Percentiles rank a stretch among this genome's conserved stretches.
Evolutionary conservation across 805 yeast genomes (phyloP).

Genomic region (Torulaspora delbrueckii): DNA sequence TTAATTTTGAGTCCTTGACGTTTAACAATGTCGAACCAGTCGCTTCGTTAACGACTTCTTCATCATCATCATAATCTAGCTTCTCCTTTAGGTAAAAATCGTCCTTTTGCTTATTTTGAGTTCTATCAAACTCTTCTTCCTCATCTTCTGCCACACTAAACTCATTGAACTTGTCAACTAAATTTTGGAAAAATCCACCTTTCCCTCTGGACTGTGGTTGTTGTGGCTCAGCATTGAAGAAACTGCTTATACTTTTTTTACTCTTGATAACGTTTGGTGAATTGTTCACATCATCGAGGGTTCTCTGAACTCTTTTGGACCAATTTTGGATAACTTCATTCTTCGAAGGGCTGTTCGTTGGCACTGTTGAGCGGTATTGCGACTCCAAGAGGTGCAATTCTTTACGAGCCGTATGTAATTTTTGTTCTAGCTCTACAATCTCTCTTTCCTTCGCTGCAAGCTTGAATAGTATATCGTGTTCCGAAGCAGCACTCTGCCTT

Average conservation of each 20-base stretch:
- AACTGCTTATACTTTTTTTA: constrained; percentile 23
- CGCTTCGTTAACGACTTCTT: constrained; percentile 11
- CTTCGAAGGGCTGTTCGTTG: constrained; percentile 2
- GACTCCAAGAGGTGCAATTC: constrained; percentile 38
- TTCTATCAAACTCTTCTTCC: constrained; percentile 29
- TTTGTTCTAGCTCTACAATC: constrained; percentile 45
- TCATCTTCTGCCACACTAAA: constrained; percentile 31
- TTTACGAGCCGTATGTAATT: constrained; percentile 35
- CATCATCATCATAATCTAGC: constrained; percentile 27
- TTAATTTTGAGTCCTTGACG: constrained; percentile 3
- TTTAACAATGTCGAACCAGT: constrained; percentile 11
- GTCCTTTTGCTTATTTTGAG: constrained; percentile 14
- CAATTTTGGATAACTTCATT: constrained; percentile 9
- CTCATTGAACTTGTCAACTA: constrained; percentile 32
- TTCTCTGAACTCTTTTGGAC: constrained; percentile 17
- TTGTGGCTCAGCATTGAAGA: constrained; percentile 13
- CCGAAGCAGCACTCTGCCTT: constrained; percentile 7
- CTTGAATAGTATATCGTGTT: constrained; percentile 31
- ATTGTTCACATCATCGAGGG: constrained; percentile 21
- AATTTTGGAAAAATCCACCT: constrained; percentile 18
- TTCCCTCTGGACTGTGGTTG: background rate
- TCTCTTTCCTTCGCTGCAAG: constrained; percentile 52
- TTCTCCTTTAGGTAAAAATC: constrained; percentile 27
- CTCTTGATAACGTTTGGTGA: constrained; percentile 20
- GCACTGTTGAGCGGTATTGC: constrained; percentile 5